Percentiles rank a stretch among this genome's conserved stretches.
These are phyloP conservation scores for Fusarium chuoi DNA, from an alignment of 2,329 filamentous ascomycete species.

Conservation along the genomic window DNA sequence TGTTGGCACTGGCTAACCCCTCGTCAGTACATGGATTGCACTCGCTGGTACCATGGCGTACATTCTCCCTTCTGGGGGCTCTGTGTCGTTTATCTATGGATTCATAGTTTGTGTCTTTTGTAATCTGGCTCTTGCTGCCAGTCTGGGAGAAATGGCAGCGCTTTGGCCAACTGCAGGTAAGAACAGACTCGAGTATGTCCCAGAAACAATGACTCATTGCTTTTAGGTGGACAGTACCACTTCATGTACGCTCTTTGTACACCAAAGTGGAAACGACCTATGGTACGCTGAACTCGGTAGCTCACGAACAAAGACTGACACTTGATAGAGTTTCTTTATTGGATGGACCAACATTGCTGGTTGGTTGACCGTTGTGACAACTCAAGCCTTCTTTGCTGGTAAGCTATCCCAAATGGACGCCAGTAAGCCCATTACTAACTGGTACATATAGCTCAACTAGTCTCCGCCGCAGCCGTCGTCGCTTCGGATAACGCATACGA, in stretches of 20 bases:
- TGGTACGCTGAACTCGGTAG: not conserved
- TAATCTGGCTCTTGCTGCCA: constrained; percentile 55
- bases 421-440: not conserved
- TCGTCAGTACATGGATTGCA: constrained; percentile 44
- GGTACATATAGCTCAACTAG: constrained; percentile 50
- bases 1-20: not conserved
- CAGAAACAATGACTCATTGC: fast-evolving
- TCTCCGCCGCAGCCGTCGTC: constrained; percentile 54
- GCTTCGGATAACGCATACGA: constrained; percentile 52
- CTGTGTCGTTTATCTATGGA: constrained; percentile 56
- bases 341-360: constrained; percentile 57
- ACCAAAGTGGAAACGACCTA: constrained; percentile 48
- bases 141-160: constrained; percentile 55
- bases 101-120: constrained; percentile 58
- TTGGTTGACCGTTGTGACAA: constrained; percentile 57
- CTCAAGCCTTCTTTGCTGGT: constrained; percentile 56
- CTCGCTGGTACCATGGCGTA: constrained; percentile 56
- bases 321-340: constrained; percentile 53
- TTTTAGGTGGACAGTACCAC: constrained; percentile 54
- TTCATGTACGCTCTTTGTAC: constrained; percentile 56
- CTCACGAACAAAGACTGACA: not conserved
- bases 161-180: constrained; percentile 57
- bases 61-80: constrained; percentile 54
- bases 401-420: not conserved
- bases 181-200: not conserved